Evolutionary conservation across 1,284 basidiomycete genomes (phyloP).

Genomic region (Flammula alnicola): DNA sequence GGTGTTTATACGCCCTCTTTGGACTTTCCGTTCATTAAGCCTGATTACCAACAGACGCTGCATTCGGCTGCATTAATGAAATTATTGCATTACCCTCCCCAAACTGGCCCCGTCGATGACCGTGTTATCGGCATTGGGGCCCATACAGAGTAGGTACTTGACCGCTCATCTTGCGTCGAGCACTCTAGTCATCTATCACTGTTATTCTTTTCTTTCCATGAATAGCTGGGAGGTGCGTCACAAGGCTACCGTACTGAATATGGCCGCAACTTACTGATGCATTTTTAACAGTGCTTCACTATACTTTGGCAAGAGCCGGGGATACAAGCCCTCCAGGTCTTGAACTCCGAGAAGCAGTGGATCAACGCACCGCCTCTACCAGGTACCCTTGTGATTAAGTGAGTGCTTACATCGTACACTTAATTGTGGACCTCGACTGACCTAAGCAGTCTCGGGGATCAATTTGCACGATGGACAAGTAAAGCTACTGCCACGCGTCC

Average conservation of each 20-base stretch:
- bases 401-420: conserved; percentile 19
- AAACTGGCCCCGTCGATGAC: conserved; percentile 64
- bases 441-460: conserved; percentile 66
- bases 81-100: conserved; percentile 77
- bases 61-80: conserved; percentile 78
- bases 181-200: background rate
- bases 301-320: conserved; percentile 70
- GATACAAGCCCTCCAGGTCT: conserved; percentile 72
- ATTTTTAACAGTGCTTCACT: conserved; percentile 67
- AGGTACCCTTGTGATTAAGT: conserved; percentile 75
- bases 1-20: background rate
- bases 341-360: conserved; percentile 67
- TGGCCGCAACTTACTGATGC: background rate
- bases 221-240: conserved; percentile 59
- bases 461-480: conserved; percentile 82
- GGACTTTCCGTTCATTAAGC: background rate
- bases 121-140: conserved; percentile 81
- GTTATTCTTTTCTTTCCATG: background rate
- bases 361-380: conserved; percentile 66
- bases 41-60: conserved; percentile 44
- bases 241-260: background rate
- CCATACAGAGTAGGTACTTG: conserved; percentile 71
- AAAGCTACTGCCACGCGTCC: too few species aligned
- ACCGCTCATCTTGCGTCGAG: background rate
- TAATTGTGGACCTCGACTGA: background rate